Evolutionary conservation across 192 early-diverging fungal species (phyloP).

Genomic region (Podila epicladia): DNA sequence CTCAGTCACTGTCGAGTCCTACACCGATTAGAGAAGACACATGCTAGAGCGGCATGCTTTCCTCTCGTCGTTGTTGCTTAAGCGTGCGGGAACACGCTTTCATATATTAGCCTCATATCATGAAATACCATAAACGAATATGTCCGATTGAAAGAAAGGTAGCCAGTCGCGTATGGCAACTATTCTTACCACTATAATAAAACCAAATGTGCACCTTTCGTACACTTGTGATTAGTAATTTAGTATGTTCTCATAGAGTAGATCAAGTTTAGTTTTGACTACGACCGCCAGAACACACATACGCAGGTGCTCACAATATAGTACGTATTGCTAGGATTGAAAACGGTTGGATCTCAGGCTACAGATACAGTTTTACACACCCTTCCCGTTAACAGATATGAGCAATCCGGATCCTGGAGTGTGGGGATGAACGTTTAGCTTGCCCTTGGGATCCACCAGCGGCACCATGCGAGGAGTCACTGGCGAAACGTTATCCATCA

Average conservation of each 20-base stretch:
- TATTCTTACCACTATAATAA: background rate
- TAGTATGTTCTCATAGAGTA: too few relatives aligned
- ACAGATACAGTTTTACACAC: background rate
- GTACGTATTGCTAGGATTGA: background rate
- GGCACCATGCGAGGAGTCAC: slow-evolving; percentile 8
- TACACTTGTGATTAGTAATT: background rate
- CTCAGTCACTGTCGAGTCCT: slow-evolving; percentile 41
- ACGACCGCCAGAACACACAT: too few relatives aligned
- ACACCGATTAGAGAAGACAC: slow-evolving; percentile 13
- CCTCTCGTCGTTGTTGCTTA: background rate
- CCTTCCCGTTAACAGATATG: slow-evolving; percentile 34
- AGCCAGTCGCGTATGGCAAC: too few relatives aligned
- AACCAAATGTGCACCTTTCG: background rate
- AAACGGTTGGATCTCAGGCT: background rate
- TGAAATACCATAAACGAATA: too few relatives aligned
- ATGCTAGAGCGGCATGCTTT: too few relatives aligned
- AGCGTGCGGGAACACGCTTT: background rate
- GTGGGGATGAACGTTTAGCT: background rate
- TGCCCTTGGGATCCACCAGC: background rate
- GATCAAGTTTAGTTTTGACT: too few relatives aligned
- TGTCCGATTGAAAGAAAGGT: background rate
- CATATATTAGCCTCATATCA: background rate
- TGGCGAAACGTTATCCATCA: slow-evolving; percentile 12
- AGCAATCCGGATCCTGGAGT: slow-evolving; percentile 14
- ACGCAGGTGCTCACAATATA: background rate